Evolutionary conservation across 1,284 basidiomycete species (phyloP), one percentile per base, ranked within the genome.

Genomic region (Leccinum fallax): DNA sequence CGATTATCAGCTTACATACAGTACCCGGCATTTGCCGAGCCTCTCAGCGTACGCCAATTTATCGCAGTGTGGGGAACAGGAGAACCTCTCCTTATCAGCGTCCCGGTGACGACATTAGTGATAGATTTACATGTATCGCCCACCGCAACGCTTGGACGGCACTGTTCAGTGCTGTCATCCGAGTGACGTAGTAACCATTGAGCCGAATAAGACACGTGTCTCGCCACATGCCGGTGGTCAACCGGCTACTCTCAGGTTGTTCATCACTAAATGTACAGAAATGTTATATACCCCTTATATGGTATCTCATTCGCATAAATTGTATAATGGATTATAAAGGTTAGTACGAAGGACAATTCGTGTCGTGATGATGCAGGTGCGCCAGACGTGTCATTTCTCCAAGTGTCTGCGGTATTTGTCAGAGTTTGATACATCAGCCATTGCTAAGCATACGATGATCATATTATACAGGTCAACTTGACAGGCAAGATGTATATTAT

Each of bases 11-110:
- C 38, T 58, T 38, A 38, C 30, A 32, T 13, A 49, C 7, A 5
- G 13, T 11, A 38, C 34, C 48, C 54, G 67, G 68, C 59, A 63
- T 52, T 65, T 69, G 34, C 67, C 70, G 69, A 3, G n/a, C 19
- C 4, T 16, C 32, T 24, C 30, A 51, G 15, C 16, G 36, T 13
- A 24, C 21, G 46, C 13, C 46, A 48, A 48, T 48, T 48, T 21
- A 48, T 48, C 46, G 34, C 34, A 15, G n/a, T 43, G 40, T 19
- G n/a, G 43, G n/a, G 43, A 19, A 43, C 40, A n/a, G 9, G 40
- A 43, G 40, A 43, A 19, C 11, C 19, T 48, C 46, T 32, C 19
- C 32, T 36, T 32, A 51, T 32, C 19, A 13, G 34, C 10, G 15
- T 48, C 36, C 55, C 7, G 19, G 34, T 60, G 60, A 48, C 48